These are phyloP conservation scores for Plasmodium malariae DNA, from an alignment of 169 alveolate genomes.

Conservation along the genomic window DNA sequence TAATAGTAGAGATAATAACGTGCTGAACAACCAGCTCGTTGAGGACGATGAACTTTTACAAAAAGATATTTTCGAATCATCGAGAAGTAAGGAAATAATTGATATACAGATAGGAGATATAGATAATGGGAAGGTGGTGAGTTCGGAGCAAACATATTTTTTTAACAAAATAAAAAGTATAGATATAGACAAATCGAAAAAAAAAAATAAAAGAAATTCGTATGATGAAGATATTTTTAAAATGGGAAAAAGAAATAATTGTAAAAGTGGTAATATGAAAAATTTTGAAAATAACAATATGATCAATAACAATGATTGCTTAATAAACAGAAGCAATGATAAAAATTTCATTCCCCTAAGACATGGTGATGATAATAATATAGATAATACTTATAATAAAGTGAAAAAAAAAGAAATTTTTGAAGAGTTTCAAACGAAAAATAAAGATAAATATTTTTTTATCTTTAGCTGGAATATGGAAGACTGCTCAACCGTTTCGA, in stretches of 20 bases:
- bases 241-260: neutral
- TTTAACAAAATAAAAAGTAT: slow-evolving; percentile 2
- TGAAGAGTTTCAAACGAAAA: slow-evolving; percentile 47
- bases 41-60: too few species aligned
- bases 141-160: neutral
- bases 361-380: neutral
- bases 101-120: too few species aligned
- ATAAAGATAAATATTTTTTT: slow-evolving; percentile 38
- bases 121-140: neutral
- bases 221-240: slow-evolving; percentile 8
- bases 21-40: too few species aligned
- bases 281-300: neutral
- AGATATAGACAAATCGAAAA: neutral
- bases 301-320: neutral
- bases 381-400: neutral
- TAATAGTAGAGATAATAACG: too few species aligned
- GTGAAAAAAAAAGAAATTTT: slow-evolving; percentile 20
- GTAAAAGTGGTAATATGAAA: neutral
- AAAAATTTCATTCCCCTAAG: neutral
- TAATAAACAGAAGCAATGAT: neutral
- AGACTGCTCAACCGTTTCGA: neutral
- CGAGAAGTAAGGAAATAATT: too few species aligned
- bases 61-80: too few species aligned
- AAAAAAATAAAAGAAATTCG: neutral
- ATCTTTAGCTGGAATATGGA: slow-evolving; percentile 33